Conservation (phyloP, 305 asterid species). For the Coffea humblotiana region DNA sequence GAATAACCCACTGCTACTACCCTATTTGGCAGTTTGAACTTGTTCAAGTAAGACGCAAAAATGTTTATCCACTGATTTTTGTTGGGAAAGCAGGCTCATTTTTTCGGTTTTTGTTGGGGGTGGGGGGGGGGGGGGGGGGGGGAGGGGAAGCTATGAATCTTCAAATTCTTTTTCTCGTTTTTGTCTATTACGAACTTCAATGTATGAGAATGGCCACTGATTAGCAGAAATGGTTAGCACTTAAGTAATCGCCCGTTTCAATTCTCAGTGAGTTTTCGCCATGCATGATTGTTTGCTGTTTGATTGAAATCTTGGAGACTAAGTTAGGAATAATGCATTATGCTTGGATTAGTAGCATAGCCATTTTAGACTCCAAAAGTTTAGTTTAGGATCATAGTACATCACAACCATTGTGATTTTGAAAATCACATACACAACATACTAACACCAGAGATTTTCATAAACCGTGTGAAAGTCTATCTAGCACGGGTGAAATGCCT, state of each 20-base stretch:
- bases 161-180: too few relatives aligned
- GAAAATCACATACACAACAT: too few relatives aligned
- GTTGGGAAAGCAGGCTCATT: background rate
- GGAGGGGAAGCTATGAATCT: background rate
- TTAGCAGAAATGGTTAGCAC: background rate
- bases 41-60: background rate
- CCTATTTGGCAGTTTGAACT: background rate
- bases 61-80: background rate
- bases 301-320: background rate
- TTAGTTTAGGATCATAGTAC: too few relatives aligned
- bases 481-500: too few relatives aligned
- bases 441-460: too few relatives aligned
- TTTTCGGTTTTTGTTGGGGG: background rate
- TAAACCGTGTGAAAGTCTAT: too few relatives aligned
- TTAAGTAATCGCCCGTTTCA: background rate
- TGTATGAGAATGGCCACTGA: background rate
- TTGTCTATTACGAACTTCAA: background rate
- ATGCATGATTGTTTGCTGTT: background rate
- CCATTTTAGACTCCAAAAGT: too few relatives aligned
- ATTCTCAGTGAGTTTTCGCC: background rate
- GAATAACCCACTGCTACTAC: background rate
- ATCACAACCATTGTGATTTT: too few relatives aligned
- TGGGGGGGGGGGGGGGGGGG: too few relatives aligned
- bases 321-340: background rate
- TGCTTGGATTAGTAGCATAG: too few relatives aligned